Evolutionary conservation across 1,284 basidiomycete genomes (phyloP).

Genomic region (Sparassis latifolia): DNA sequence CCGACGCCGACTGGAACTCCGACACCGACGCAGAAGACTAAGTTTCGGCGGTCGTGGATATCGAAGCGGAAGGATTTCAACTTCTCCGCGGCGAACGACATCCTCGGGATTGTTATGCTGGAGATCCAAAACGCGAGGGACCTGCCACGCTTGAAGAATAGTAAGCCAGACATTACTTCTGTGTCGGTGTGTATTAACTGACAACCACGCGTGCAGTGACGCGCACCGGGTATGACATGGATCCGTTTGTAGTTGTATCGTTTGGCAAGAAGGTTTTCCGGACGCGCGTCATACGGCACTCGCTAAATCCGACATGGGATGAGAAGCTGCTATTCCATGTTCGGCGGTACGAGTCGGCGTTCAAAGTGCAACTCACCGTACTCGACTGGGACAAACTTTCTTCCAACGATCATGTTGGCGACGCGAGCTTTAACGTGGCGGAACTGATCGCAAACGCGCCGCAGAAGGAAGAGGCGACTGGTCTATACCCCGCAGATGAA

Average conservation of each 20-base stretch:
- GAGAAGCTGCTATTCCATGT: slow-evolving; percentile 97
- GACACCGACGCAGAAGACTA: slow-evolving; percentile 11
- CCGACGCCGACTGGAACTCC: slow-evolving; percentile 10
- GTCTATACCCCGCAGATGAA: slow-evolving; percentile 59
- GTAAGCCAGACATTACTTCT: slow-evolving; percentile 38
- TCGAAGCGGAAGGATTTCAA: slow-evolving; percentile 47
- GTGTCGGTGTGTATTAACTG: background rate
- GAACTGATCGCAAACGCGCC: slow-evolving; percentile 71
- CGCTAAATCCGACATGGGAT: slow-evolving; percentile 89
- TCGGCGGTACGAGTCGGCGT: slow-evolving; percentile 75
- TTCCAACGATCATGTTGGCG: slow-evolving; percentile 84
- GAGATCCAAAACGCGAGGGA: slow-evolving; percentile 68
- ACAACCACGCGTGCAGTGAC: slow-evolving; percentile 47
- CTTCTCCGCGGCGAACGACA: slow-evolving; percentile 67
- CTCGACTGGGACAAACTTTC: slow-evolving; percentile 95
- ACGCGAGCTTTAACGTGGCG: slow-evolving; percentile 62
- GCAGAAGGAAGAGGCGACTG: slow-evolving; percentile 65
- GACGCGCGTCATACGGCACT: slow-evolving; percentile 85
- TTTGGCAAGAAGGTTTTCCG: slow-evolving; percentile 98
- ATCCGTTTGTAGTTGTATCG: slow-evolving; percentile 92
- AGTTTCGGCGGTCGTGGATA: slow-evolving; percentile 25
- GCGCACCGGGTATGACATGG: slow-evolving; percentile 90
- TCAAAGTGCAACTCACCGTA: slow-evolving; percentile 74
- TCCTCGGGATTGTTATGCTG: slow-evolving; percentile 90
- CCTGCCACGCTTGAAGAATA: slow-evolving; percentile 83